Evolutionary conservation across 2,329 filamentous ascomycete genomes (phyloP), one percentile per base, ranked within the genome.

Genomic region (Diplocarpon rosae): DNA sequence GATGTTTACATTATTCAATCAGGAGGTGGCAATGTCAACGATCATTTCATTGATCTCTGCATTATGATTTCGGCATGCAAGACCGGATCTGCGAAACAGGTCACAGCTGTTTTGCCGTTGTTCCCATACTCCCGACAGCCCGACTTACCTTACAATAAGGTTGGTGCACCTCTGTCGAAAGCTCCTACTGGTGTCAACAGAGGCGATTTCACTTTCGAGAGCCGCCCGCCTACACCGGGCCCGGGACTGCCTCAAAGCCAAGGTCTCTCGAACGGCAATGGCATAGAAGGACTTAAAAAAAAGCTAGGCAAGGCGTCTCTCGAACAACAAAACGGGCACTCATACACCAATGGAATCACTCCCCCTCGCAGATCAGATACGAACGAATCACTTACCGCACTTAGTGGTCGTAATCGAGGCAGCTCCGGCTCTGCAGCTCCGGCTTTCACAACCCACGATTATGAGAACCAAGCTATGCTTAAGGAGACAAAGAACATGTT

Each of bases 51-150:
- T 70, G 92, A 98, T 63, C 80, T 96, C 39, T 85, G 94, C 65
- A 95, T 96, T 68, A 95, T 92, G 69, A 90, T 96, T 58, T 94
- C 87, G n/a, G 92, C 92, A 50, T 96, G 92, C 78, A 94, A 95
- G 68, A 80, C 85, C 11, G 88, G 88, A 56, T 95, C 89, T 33
- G 92, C 92, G 27, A 87, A 85, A 64, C 77, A 87, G 58, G 88
- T 98, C 59, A 96, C 90, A 34, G 92, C 87, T 43, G 88, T 98
- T 37, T 78, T 95, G 38, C 92, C 92, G 32, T 75, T 96, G 43
- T 98, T 98, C 67, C 92, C 92, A 1, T 98, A 98, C 70, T 95
- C 88, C 48, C 78, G 92, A 59, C 92, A 98, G 65, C 90, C 87
- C 54, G 92, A 98, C 62, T 80, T 95, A 49, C 92, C 92, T 14